Evolutionary conservation across 495 filamentous ascomycete species (phyloP).

Genomic region (Neurospora sp.): DNA sequence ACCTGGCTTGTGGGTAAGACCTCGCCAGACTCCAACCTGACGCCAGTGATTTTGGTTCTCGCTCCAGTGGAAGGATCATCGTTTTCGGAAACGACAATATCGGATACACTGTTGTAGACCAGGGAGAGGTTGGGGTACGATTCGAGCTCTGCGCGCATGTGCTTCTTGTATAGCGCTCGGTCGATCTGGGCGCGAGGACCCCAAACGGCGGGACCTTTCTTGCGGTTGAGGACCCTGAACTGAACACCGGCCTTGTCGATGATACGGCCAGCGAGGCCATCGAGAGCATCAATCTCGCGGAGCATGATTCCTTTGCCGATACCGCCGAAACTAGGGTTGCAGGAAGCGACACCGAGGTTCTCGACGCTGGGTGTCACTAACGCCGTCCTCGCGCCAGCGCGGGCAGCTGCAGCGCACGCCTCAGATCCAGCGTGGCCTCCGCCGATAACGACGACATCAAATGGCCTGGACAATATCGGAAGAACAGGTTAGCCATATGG

Average conservation of each 20-base stretch:
- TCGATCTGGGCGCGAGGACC: slow-evolving; percentile 95
- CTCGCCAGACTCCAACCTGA: slow-evolving; percentile 82
- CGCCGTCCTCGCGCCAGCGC: slow-evolving; percentile 79
- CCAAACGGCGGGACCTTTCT: slow-evolving; percentile 94
- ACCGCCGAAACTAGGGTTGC: slow-evolving; percentile 94
- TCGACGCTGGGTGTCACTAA: slow-evolving; percentile 78
- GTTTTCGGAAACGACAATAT: slow-evolving; percentile 64
- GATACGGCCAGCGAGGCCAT: slow-evolving; percentile 80
- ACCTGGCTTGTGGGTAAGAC: slow-evolving; percentile 71
- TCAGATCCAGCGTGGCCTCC: slow-evolving; percentile 94
- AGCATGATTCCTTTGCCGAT: slow-evolving; percentile 99
- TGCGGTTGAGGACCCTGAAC: slow-evolving; percentile 78
- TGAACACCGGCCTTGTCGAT: slow-evolving; percentile 91
- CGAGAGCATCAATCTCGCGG: slow-evolving; percentile 89
- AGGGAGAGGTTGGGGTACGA: slow-evolving; percentile 67
- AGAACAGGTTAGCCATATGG: neutral
- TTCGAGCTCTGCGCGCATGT: slow-evolving; percentile 83
- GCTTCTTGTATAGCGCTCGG: slow-evolving; percentile 73
- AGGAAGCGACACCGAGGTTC: slow-evolving; percentile 92
- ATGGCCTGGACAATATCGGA: slow-evolving; percentile 42
- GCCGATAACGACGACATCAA: slow-evolving; percentile 91
- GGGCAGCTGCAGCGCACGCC: slow-evolving; percentile 86
- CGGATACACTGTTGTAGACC: slow-evolving; percentile 79
- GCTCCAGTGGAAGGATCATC: slow-evolving; percentile 36
- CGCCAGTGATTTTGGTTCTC: slow-evolving; percentile 70